phyloP scores from a whole-genome alignment of 2,329 filamentous ascomycete genomes.

The Talaromyces sp. region DNA sequence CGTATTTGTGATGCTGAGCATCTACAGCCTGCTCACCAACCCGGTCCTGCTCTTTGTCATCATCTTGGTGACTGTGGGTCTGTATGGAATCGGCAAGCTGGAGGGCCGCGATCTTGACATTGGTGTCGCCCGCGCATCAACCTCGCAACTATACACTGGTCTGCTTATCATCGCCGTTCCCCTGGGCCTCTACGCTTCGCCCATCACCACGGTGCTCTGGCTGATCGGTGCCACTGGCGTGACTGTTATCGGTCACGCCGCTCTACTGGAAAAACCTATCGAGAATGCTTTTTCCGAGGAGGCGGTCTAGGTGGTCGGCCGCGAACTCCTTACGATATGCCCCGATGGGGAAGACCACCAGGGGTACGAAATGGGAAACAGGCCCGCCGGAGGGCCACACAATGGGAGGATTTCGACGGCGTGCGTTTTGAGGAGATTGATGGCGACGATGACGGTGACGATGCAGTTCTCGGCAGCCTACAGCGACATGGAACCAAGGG shows the following conservation, averaged over 20 bases:
- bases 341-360: constrained; percentile 99
- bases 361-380: constrained; percentile 69
- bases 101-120: constrained; percentile 84
- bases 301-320: constrained; percentile 99
- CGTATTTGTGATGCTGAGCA: constrained; percentile 88
- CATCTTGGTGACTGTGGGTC: constrained; percentile 75
- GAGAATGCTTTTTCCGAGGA: constrained; percentile 99
- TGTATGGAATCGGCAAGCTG: constrained; percentile 88
- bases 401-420: constrained; percentile 46
- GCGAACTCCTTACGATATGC: constrained; percentile 90
- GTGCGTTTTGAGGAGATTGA: constrained; percentile 37
- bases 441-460: constrained; percentile 42
- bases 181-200: constrained; percentile 77
- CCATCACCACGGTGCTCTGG: constrained; percentile 84
- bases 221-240: constrained; percentile 93
- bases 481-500: constrained; percentile 31
- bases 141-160: constrained; percentile 89
- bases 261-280: constrained; percentile 96
- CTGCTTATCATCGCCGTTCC: constrained; percentile 80
- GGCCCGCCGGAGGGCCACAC: constrained; percentile 50
- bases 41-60: constrained; percentile 85
- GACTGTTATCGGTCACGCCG: constrained; percentile 88
- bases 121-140: constrained; percentile 74
- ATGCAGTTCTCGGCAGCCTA: constrained; percentile 19
- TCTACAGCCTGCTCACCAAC: constrained; percentile 93